Conservation (phyloP, 2,329 filamentous ascomycete genomes). For the Pestalotiopsis fici region DNA sequence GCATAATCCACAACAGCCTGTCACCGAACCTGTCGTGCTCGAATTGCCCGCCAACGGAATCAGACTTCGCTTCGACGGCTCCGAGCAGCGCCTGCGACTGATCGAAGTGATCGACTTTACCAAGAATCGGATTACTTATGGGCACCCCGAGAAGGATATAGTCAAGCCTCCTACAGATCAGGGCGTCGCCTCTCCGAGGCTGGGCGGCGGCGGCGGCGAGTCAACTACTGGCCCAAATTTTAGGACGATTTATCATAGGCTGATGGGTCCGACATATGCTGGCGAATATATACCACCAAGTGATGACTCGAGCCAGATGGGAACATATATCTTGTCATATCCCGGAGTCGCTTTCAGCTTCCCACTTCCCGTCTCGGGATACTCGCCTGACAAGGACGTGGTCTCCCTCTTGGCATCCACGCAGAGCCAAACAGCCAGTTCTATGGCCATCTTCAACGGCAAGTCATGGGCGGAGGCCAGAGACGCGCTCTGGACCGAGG, state of each 20-base stretch:
- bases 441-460: constrained; percentile 90
- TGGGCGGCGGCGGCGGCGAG: constrained; percentile 28
- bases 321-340: constrained; percentile 90
- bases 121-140: constrained; percentile 82
- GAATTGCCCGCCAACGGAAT: constrained; percentile 83
- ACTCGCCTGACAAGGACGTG: constrained; percentile 77
- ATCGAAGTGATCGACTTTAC: constrained; percentile 92
- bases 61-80: constrained; percentile 88
- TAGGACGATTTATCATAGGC: constrained; percentile 84
- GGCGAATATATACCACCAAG: constrained; percentile 82
- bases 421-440: constrained; percentile 73
- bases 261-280: constrained; percentile 92
- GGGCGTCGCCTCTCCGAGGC: constrained; percentile 24
- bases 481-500: constrained; percentile 72
- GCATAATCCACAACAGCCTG: constrained; percentile 75
- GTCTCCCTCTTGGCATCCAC: constrained; percentile 82
- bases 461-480: constrained; percentile 88
- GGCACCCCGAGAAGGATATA: constrained; percentile 64
- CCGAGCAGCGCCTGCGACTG: constrained; percentile 85
- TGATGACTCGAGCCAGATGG: constrained; percentile 53
- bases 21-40: constrained; percentile 74
- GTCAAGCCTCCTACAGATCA: constrained; percentile 58
- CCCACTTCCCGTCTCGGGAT: constrained; percentile 71
- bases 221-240: constrained; percentile 69
- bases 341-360: constrained; percentile 95